Conservation (phyloP, 352 stramenopile genomes). For the Phytopythium montanum region DNA sequence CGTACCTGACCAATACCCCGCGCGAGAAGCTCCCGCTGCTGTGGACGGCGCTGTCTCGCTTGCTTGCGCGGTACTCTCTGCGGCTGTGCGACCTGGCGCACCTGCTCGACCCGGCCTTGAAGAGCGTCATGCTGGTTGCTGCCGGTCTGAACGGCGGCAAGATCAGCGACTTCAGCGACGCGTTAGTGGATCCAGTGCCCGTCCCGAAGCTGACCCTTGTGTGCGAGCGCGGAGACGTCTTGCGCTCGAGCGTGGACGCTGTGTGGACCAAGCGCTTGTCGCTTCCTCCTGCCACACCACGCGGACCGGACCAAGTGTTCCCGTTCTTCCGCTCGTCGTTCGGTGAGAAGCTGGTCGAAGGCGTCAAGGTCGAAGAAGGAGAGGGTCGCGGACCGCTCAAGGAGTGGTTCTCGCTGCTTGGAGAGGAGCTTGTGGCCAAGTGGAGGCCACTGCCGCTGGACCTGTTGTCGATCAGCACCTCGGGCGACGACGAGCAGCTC, state of each 20-base stretch:
- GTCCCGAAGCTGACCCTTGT: constrained; percentile 44
- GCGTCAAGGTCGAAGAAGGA: constrained; percentile 60
- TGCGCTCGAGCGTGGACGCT: constrained; percentile 33
- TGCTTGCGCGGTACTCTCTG: constrained; percentile 22
- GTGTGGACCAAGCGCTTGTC: constrained; percentile 26
- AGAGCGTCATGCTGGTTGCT: constrained; percentile 45
- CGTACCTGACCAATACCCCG: constrained; percentile 53
- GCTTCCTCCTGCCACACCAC: constrained; percentile 5
- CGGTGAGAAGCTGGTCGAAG: constrained; percentile 63
- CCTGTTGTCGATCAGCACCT: background rate
- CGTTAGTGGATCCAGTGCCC: background rate
- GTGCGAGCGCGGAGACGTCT: constrained; percentile 38
- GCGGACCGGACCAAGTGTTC: constrained; percentile 29
- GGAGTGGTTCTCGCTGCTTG: constrained; percentile 63
- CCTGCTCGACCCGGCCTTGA: constrained; percentile 46
- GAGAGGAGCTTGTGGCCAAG: constrained; percentile 32
- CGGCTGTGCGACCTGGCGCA: constrained; percentile 16
- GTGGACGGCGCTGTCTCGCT: constrained; percentile 30
- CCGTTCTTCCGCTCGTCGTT: constrained; percentile 70
- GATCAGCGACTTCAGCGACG: background rate
- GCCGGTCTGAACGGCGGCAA: background rate
- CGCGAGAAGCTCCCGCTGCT: constrained; percentile 34
- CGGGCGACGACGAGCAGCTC: constrained; percentile 13
- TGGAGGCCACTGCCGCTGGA: constrained; percentile 33
- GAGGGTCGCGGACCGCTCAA: constrained; percentile 73